Conservation (phyloP, 2,329 filamentous ascomycete species). For the Hypoxylon sp. region DNA sequence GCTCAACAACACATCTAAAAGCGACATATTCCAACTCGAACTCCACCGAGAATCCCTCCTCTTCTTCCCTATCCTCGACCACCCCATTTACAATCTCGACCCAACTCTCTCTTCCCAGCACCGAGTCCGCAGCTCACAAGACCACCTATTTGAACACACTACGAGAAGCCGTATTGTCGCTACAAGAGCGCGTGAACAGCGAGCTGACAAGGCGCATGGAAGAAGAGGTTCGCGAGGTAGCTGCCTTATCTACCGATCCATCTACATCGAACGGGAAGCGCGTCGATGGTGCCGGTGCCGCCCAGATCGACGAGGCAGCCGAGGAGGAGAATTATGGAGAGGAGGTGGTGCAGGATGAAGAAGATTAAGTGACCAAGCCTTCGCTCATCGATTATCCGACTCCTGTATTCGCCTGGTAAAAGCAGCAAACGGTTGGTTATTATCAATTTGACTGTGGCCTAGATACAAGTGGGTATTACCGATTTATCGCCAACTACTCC, state of each 20-base stretch:
- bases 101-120: slow-evolving; percentile 43
- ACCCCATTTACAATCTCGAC: slow-evolving; percentile 55
- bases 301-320: slow-evolving; percentile 59
- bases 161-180: slow-evolving; percentile 60
- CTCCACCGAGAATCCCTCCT: slow-evolving; percentile 45
- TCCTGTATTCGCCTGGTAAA: too few species aligned
- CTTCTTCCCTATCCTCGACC: slow-evolving; percentile 49
- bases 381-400: too few species aligned
- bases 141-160: slow-evolving; percentile 67
- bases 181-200: slow-evolving; percentile 74
- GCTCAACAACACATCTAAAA: slow-evolving; percentile 47
- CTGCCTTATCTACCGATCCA: not conserved
- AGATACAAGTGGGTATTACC: slow-evolving; percentile 37
- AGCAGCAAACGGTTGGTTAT: slow-evolving; percentile 1
- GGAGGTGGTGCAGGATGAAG: slow-evolving; percentile 75
- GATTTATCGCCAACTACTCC: slow-evolving; percentile 31
- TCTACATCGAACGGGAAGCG: not conserved
- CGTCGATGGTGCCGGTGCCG: not conserved
- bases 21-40: slow-evolving; percentile 57
- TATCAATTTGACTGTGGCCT: slow-evolving; percentile 25
- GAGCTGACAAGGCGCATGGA: slow-evolving; percentile 80
- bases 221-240: slow-evolving; percentile 57
- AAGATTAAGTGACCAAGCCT: slow-evolving; percentile 39
- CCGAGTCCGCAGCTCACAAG: slow-evolving; percentile 49
- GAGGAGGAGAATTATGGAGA: slow-evolving; percentile 87